Evolutionary conservation across 129 eudicot species (phyloP).

Genomic region (Artemisia tridentata): DNA sequence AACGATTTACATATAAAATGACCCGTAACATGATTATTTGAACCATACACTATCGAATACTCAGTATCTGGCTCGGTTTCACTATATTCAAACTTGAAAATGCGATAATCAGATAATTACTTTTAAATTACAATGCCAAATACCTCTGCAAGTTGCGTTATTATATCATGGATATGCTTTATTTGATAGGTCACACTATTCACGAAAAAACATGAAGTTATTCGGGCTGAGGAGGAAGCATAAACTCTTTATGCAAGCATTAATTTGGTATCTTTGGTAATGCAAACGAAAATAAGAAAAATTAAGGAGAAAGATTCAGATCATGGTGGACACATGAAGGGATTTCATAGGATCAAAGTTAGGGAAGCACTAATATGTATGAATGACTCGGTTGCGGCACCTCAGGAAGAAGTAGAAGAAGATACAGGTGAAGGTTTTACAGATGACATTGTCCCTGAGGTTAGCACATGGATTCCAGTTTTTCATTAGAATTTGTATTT

Average conservation of each 20-base stretch:
- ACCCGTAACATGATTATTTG: too few species aligned
- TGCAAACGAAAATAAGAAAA: slow-evolving; percentile 81
- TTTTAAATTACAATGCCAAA: too few species aligned
- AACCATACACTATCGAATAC: too few species aligned
- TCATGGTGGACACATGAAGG: slow-evolving; percentile 86
- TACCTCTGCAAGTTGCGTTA: neutral
- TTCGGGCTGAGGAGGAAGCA: slow-evolving; percentile 85
- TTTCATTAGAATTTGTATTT: neutral
- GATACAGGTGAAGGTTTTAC: slow-evolving; percentile 35
- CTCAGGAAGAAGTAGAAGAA: slow-evolving; percentile 52
- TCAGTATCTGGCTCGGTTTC: too few species aligned
- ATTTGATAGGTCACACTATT: slow-evolving; percentile 62
- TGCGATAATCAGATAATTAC: too few species aligned
- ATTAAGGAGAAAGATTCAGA: slow-evolving; percentile 92
- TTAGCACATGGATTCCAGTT: slow-evolving; percentile 3
- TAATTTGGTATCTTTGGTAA: slow-evolving; percentile 67
- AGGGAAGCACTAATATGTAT: slow-evolving; percentile 43
- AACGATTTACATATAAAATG: too few species aligned
- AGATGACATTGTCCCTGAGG: slow-evolving; percentile 22
- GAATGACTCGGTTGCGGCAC: slow-evolving; percentile 37
- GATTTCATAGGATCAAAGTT: slow-evolving; percentile 48
- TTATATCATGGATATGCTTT: slow-evolving; percentile 10
- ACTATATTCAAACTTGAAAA: too few species aligned
- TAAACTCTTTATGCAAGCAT: slow-evolving; percentile 72
- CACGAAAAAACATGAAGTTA: slow-evolving; percentile 86